Conservation (phyloP, 2,329 filamentous ascomycete genomes). For the Paecilomyces sp. region DNA sequence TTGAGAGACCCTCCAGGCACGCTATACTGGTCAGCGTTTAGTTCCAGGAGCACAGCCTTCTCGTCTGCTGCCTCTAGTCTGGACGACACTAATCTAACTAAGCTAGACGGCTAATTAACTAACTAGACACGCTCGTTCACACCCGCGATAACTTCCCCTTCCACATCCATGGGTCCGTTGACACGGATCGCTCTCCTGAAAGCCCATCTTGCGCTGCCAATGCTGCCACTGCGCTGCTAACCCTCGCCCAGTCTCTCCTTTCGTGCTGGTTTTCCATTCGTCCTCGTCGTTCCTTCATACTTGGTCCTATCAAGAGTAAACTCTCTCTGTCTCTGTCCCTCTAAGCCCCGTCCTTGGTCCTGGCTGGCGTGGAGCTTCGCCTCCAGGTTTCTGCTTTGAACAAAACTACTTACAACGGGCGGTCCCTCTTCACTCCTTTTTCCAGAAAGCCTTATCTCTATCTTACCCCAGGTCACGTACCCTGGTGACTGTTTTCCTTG, state of each 20-base stretch:
- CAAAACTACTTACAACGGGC: background rate
- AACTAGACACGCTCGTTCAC: background rate
- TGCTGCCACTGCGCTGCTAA: background rate
- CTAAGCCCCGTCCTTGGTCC: background rate
- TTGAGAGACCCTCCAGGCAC: background rate
- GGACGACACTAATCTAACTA: too few species aligned
- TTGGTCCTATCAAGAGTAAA: background rate
- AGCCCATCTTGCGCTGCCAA: background rate
- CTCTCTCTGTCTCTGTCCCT: background rate
- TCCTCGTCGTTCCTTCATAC: background rate
- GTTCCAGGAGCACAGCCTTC: background rate
- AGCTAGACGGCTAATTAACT: too few species aligned
- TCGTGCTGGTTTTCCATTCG: background rate
- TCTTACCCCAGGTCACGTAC: background rate
- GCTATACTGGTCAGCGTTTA: background rate
- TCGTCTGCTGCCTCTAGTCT: too few species aligned
- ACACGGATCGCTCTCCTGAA: background rate
- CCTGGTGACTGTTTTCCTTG: background rate
- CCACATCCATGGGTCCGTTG: conserved; percentile 5
- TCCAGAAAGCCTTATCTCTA: background rate
- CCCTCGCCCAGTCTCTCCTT: background rate
- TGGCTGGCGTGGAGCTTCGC: background rate
- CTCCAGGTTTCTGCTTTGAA: background rate
- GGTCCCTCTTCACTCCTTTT: background rate
- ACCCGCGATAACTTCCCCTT: conserved; percentile 4